Evolutionary conservation across 129 eudicot genomes (phyloP).

Genomic region (Saposhnikovia divaricata): DNA sequence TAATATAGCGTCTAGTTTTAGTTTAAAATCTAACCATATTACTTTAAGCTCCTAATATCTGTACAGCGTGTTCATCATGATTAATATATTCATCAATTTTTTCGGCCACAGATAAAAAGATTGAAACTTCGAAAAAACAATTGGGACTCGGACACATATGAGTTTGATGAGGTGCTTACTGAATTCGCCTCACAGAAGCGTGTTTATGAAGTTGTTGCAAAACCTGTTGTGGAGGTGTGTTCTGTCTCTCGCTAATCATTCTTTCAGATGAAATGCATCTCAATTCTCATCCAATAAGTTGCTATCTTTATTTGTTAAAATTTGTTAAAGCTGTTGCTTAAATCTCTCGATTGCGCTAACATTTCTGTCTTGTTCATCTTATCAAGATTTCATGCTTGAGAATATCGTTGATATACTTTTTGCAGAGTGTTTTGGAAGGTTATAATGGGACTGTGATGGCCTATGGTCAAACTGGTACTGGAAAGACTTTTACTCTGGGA

Average conservation of each 20-base stretch:
- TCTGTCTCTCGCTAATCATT: neutral
- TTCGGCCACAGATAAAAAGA: slow-evolving; percentile 66
- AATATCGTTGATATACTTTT: slow-evolving; percentile 13
- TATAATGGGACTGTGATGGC: slow-evolving; percentile 99
- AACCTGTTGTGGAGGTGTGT: slow-evolving; percentile 98
- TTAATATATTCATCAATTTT: neutral
- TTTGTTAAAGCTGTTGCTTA: neutral
- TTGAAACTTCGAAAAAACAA: slow-evolving; percentile 93
- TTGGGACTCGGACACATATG: slow-evolving; percentile 99
- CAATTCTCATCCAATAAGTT: neutral
- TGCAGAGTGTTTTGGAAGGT: slow-evolving; percentile 92
- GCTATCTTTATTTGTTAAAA: neutral
- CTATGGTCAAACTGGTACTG: slow-evolving; percentile 99
- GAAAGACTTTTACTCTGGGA: slow-evolving; percentile 95
- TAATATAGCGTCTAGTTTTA: neutral
- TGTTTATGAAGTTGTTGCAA: slow-evolving; percentile 98
- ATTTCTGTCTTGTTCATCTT: neutral
- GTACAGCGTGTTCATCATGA: neutral
- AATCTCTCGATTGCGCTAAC: neutral
- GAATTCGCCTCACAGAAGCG: slow-evolving; percentile 99
- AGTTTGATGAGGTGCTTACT: slow-evolving; percentile 94
- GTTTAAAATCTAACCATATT: neutral
- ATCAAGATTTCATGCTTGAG: neutral
- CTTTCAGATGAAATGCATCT: neutral
- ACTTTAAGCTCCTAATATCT: neutral